A percentile compares a stretch with the other conserved stretches of the same genome.
Conservation (phyloP, 2,329 filamentous ascomycete genomes). For the Capronia epimyces region DNA sequence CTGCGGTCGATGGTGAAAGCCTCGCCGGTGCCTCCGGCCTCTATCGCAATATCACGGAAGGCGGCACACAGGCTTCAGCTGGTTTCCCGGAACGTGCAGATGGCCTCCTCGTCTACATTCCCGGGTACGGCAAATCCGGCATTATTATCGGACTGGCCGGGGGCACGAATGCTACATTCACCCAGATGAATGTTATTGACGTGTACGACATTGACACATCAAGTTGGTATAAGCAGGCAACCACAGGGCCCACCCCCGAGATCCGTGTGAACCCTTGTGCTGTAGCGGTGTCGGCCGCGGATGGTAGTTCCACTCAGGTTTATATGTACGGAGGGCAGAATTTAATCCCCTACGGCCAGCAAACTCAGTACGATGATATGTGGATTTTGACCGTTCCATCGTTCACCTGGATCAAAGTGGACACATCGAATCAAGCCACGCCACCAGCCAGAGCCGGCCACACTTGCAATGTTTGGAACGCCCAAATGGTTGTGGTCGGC, state of each 20-base stretch:
- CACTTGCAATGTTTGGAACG: slow-evolving; percentile 70
- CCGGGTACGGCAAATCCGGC: slow-evolving; percentile 68
- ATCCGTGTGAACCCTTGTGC: slow-evolving; percentile 63
- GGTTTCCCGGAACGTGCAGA: slow-evolving; percentile 70
- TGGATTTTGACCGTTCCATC: slow-evolving; percentile 76
- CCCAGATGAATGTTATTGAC: slow-evolving; percentile 66
- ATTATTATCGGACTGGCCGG: slow-evolving; percentile 74
- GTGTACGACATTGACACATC: slow-evolving; percentile 70
- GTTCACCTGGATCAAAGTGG: slow-evolving; percentile 71
- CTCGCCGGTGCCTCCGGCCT: slow-evolving; percentile 58
- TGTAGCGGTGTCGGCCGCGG: slow-evolving; percentile 65
- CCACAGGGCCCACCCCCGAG: slow-evolving; percentile 54
- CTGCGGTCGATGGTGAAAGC: slow-evolving; percentile 51
- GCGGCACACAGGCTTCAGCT: slow-evolving; percentile 59
- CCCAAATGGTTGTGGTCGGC: slow-evolving; percentile 74
- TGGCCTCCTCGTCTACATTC: slow-evolving; percentile 67
- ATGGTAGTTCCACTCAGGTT: slow-evolving; percentile 69
- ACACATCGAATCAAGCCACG: slow-evolving; percentile 43
- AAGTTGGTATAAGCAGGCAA: slow-evolving; percentile 69
- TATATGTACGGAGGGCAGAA: slow-evolving; percentile 76
- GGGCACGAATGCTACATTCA: slow-evolving; percentile 62
- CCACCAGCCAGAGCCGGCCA: slow-evolving; percentile 64
- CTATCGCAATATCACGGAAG: slow-evolving; percentile 69
- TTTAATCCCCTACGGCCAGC: slow-evolving; percentile 55
- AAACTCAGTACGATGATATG: slow-evolving; percentile 63